These are phyloP conservation scores for Elongisporangium anandrum DNA, from an alignment of 352 stramenopile species.

Conservation along the genomic window DNA sequence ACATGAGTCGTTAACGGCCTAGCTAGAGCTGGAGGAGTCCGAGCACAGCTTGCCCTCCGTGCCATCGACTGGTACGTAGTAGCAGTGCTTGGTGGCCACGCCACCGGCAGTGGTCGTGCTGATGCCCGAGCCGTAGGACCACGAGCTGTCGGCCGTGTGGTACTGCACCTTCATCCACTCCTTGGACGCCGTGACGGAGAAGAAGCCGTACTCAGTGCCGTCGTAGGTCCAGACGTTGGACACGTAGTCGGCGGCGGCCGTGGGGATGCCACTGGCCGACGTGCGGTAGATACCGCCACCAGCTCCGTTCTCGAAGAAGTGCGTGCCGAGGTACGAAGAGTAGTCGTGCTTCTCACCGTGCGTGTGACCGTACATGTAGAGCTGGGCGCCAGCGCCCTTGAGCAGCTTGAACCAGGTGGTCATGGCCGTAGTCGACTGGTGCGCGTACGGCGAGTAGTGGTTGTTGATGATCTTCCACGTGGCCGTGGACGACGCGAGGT, in stretches of 20 bases:
- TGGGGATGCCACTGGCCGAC: slow-evolving; percentile 63
- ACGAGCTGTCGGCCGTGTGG: slow-evolving; percentile 59
- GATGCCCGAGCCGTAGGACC: slow-evolving; percentile 53
- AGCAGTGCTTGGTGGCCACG: slow-evolving; percentile 70
- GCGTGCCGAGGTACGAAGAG: slow-evolving; percentile 30
- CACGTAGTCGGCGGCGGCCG: slow-evolving; percentile 36
- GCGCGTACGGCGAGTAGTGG: slow-evolving; percentile 76
- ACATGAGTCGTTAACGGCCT: not conserved
- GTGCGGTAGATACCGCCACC: slow-evolving; percentile 79
- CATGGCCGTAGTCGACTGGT: slow-evolving; percentile 55
- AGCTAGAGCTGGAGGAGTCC: not conserved
- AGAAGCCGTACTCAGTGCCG: slow-evolving; percentile 71
- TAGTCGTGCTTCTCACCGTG: slow-evolving; percentile 80
- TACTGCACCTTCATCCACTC: slow-evolving; percentile 72
- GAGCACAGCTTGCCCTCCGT: slow-evolving; percentile 28
- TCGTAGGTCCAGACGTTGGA: slow-evolving; percentile 57
- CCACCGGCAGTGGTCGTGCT: slow-evolving; percentile 40
- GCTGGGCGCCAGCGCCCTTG: slow-evolving; percentile 41
- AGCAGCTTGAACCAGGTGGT: slow-evolving; percentile 61
- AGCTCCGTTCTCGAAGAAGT: slow-evolving; percentile 79
- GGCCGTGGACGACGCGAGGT: slow-evolving; percentile 53
- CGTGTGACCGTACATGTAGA: slow-evolving; percentile 74
- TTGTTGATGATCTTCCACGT: slow-evolving; percentile 87
- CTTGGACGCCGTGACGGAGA: slow-evolving; percentile 49
- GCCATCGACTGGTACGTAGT: slow-evolving; percentile 53